Evolutionary conservation across 2,329 filamentous ascomycete species (phyloP).

Genomic region (Epicoccum nigrum): DNA sequence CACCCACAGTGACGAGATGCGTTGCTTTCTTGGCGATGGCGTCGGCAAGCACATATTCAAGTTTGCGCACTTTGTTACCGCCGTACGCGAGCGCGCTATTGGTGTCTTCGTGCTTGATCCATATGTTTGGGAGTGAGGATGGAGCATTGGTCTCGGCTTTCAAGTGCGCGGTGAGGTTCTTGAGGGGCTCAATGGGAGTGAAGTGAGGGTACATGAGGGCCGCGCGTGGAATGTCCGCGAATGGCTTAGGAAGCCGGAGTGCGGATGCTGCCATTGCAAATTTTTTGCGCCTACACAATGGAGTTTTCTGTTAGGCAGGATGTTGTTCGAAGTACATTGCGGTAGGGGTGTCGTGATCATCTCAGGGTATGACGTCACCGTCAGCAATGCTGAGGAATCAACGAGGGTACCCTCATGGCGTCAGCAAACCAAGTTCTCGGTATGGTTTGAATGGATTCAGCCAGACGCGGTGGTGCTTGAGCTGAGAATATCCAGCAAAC

Average conservation of each 20-base stretch:
- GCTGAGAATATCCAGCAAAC: slow-evolving; percentile 1
- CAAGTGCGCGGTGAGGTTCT: slow-evolving; percentile 7
- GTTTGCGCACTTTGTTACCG: slow-evolving; percentile 16
- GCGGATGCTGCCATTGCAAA: neutral
- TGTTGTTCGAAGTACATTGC: too few species aligned
- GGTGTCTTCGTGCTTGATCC: slow-evolving; percentile 17
- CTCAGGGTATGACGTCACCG: slow-evolving; percentile 11
- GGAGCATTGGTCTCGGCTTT: neutral
- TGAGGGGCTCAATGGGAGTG: slow-evolving; percentile 5
- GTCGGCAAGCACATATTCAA: slow-evolving; percentile 14
- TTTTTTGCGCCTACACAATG: neutral
- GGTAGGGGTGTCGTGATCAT: neutral
- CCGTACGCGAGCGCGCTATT: slow-evolving; percentile 16
- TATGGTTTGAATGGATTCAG: slow-evolving; percentile 15
- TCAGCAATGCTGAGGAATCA: neutral
- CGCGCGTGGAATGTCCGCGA: slow-evolving; percentile 6
- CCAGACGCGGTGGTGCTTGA: slow-evolving; percentile 13
- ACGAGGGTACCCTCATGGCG: neutral
- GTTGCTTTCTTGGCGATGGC: slow-evolving; percentile 12
- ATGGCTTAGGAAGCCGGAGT: slow-evolving; percentile 4
- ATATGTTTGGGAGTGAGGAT: neutral
- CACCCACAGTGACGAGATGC: slow-evolving; percentile 12
- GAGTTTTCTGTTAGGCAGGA: neutral
- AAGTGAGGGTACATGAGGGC: slow-evolving; percentile 7
- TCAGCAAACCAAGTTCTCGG: slow-evolving; percentile 12